Base-by-base conservation (phyloP, 2,329 filamentous ascomycete species). In the Diplodia intermedia region DNA sequence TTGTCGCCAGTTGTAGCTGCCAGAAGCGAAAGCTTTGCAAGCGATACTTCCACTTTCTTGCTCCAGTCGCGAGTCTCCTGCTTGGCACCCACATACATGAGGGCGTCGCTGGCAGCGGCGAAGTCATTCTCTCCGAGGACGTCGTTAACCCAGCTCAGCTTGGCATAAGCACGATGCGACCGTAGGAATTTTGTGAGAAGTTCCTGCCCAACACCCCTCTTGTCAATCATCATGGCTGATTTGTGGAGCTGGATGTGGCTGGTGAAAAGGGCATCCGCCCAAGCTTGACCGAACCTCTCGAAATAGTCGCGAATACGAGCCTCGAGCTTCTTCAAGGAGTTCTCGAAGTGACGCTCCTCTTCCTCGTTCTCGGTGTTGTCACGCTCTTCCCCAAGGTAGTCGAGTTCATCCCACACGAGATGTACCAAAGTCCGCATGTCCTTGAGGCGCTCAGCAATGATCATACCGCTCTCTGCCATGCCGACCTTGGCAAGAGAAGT, bases 71-170 rank as follows among this genome's bases (percentile, higher is more conserved):
- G 90, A 65, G 88, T 86, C 77, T 97, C 94, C 66, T 88, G 87
- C 61, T 85, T 84, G 23, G 90, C 82, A 0, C 92, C 93, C 23
- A 94, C 84, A 8, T 87, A 82, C 53, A 91, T 82, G 56, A 99
- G 84, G 0, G 89, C 90, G 52, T 88, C 82, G 5, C 90, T 89
- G 12, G 94, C 94, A 67, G 88, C 86, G 14, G 87, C 83, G 70
- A 93, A 93, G 73, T 97, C 89, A 69, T 89, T 85, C 75, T 95
- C 91, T 29, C 87, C 86, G 69, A 89, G 85, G 8, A 98, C 86
- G 76, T 98, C 94, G 76, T 99, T 96, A 81, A 99, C 97, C 95
- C 95, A 99, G 60, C 90, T 89, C 54, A 99, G 85, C 73, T 92
- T 92, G 33, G 90, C 89, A 70, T 93, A 88, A 70, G 89, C 85